phyloP scores from a whole-genome alignment of 805 yeast species.

The Candida ulmi region DNA sequence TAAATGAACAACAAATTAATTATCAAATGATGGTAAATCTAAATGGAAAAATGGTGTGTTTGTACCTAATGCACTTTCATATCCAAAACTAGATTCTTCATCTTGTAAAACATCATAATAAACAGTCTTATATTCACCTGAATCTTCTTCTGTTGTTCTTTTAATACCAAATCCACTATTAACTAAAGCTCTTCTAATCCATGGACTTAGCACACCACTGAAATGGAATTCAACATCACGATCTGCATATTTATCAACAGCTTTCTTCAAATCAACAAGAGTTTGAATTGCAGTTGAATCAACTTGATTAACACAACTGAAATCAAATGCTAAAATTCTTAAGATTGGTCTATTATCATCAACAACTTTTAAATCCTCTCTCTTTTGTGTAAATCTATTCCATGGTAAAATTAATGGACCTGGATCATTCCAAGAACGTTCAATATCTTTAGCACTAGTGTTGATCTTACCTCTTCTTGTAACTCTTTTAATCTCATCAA shows the following conservation, averaged over 20 bases:
- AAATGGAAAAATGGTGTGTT: conserved; percentile 73
- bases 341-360: conserved; percentile 60
- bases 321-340: conserved; percentile 73
- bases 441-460: conserved; percentile 30
- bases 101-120: conserved; percentile 20
- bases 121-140: conserved; percentile 5
- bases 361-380: conserved; percentile 14
- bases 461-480: conserved; percentile 58
- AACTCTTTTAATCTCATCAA: conserved; percentile 55
- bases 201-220: conserved; percentile 76
- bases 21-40: conserved; percentile 52
- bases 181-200: conserved; percentile 76
- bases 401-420: conserved; percentile 44
- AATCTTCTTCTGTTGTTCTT: conserved; percentile 41
- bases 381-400: conserved; percentile 19
- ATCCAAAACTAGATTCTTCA: conserved; percentile 26
- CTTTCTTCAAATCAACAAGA: conserved; percentile 68
- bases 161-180: conserved; percentile 70
- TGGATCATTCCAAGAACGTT: conserved; percentile 89
- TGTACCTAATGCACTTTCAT: conserved; percentile 54
- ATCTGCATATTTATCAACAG: conserved; percentile 69
- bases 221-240: conserved; percentile 87
- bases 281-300: conserved; percentile 81
- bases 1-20: conserved; percentile 8
- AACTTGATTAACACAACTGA: conserved; percentile 65